phyloP scores from a whole-genome alignment of 768 basidiomycete genomes.

The Austroboletus eburneus region DNA sequence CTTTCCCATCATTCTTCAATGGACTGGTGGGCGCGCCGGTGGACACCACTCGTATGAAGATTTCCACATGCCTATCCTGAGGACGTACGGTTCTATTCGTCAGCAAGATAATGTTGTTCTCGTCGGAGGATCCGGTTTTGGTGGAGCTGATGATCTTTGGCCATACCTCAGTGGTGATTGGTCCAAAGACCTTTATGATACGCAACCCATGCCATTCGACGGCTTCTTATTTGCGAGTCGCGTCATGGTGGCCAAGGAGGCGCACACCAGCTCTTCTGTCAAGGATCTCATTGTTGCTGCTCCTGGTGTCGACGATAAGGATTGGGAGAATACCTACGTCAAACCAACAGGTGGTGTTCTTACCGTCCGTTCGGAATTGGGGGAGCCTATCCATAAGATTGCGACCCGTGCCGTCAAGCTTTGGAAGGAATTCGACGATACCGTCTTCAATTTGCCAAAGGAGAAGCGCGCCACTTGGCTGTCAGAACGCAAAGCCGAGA shows the following conservation, averaged over 20 bases:
- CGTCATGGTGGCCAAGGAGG: conserved; percentile 99
- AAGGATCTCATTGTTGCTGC: conserved; percentile 97
- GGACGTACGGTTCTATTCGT: conserved; percentile 88
- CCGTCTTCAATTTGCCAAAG: conserved; percentile 91
- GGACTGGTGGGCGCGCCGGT: conserved; percentile 98
- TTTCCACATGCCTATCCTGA: conserved; percentile 92
- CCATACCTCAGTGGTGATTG: conserved; percentile 97
- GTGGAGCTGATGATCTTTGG: conserved; percentile 92
- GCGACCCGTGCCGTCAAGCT: conserved; percentile 95
- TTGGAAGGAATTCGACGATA: conserved; percentile 98
- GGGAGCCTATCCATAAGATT: conserved; percentile 99
- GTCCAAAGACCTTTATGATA: conserved; percentile 74
- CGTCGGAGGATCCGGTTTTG: conserved; percentile 94
- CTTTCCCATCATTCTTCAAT: conserved; percentile 97
- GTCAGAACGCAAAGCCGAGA: conserved; percentile 77
- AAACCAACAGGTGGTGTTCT: conserved; percentile 95
- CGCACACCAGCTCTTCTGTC: conserved; percentile 90
- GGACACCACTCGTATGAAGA: conserved; percentile 99
- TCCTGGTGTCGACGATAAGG: conserved; percentile 80
- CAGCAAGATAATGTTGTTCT: conserved; percentile 85
- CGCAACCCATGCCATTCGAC: conserved; percentile 97
- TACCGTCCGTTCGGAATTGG: conserved; percentile 95
- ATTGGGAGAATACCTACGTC: conserved; percentile 93
- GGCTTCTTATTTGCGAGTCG: conserved; percentile 95
- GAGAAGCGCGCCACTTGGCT: conserved; percentile 94